phyloP scores from a whole-genome alignment of 371 early-diverging fungal species.

The Mortierella sp. region DNA sequence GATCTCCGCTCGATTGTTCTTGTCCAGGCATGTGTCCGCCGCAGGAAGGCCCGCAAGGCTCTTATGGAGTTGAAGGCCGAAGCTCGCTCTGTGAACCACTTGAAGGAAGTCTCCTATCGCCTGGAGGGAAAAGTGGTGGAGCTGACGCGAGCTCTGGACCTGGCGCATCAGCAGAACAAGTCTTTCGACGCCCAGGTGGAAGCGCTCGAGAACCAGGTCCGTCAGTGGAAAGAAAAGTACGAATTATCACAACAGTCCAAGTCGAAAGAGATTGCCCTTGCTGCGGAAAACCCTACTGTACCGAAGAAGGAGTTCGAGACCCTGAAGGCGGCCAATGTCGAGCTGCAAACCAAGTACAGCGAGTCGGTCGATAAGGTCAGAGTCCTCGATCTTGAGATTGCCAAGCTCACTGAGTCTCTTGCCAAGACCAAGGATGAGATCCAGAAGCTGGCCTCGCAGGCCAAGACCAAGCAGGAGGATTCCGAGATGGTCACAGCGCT shows the following conservation, averaged over 20 bases:
- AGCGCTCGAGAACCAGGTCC: constrained; percentile 69
- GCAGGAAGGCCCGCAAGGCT: constrained; percentile 68
- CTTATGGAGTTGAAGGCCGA: constrained; percentile 75
- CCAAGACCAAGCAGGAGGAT: constrained; percentile 24
- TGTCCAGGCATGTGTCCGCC: constrained; percentile 82
- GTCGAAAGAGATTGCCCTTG: constrained; percentile 52
- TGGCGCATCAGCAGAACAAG: constrained; percentile 72
- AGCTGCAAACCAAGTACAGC: constrained; percentile 54
- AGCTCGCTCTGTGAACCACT: constrained; percentile 84
- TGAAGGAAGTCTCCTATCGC: constrained; percentile 88
- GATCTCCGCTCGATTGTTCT: constrained; percentile 63
- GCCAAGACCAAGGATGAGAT: constrained; percentile 71
- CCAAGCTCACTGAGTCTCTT: constrained; percentile 63
- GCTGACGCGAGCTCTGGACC: constrained; percentile 80
- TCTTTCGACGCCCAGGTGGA: constrained; percentile 58
- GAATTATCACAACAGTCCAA: constrained; percentile 47
- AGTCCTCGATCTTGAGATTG: constrained; percentile 71
- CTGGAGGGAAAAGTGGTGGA: constrained; percentile 94
- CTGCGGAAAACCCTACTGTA: constrained; percentile 56
- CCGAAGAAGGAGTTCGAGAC: constrained; percentile 62
- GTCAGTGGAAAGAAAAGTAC: constrained; percentile 75
- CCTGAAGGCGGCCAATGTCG: constrained; percentile 56
- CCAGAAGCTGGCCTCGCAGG: constrained; percentile 59
- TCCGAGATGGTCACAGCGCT: constrained; percentile 33
- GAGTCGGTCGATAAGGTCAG: constrained; percentile 60